phyloP scores from a whole-genome alignment of 2,329 filamentous ascomycete species.

The Waltergamsia citrina region DNA sequence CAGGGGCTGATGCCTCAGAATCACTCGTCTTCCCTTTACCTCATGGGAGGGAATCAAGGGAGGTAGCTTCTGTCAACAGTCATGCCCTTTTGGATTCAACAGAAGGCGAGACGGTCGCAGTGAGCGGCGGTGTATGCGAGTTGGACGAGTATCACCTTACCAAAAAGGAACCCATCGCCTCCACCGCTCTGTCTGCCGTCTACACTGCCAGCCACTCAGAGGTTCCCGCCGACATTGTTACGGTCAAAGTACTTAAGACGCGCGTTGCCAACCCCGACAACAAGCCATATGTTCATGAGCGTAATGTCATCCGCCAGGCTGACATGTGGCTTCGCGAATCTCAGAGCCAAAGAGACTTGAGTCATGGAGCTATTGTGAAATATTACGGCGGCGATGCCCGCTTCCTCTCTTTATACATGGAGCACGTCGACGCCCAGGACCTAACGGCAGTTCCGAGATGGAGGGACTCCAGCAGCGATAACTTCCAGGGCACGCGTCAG shows the following conservation, averaged over 20 bases:
- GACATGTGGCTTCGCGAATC: conserved; percentile 52
- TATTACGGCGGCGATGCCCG: conserved; percentile 51
- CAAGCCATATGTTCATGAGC: conserved; percentile 39
- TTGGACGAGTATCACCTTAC: conserved; percentile 45
- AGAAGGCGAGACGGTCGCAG: conserved; percentile 35
- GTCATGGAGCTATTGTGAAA: conserved; percentile 48
- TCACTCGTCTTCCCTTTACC: conserved; percentile 43
- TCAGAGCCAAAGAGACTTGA: conserved; percentile 42
- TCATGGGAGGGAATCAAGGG: conserved; percentile 31
- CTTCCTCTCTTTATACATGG: conserved; percentile 52
- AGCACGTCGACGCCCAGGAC: conserved; percentile 48
- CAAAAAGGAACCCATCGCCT: conserved; percentile 46
- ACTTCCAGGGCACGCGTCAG: conserved; percentile 37
- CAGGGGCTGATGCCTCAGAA: conserved; percentile 26
- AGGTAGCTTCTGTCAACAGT: conserved; percentile 32
- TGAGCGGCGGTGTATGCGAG: conserved; percentile 40
- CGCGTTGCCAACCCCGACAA: conserved; percentile 26
- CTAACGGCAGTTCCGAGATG: conserved; percentile 38
- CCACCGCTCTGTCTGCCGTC: conserved; percentile 43
- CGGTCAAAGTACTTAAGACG: conserved; percentile 53
- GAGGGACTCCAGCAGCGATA: conserved; percentile 35
- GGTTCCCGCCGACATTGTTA: conserved; percentile 43
- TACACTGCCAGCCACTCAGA: conserved; percentile 45
- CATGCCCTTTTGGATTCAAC: conserved; percentile 43
- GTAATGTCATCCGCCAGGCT: conserved; percentile 48